Percentiles rank a stretch among this genome's conserved stretches.
Evolutionary conservation across 2,329 filamentous ascomycete genomes (phyloP).

Genomic region (Plectosphaerella cucumerina): DNA sequence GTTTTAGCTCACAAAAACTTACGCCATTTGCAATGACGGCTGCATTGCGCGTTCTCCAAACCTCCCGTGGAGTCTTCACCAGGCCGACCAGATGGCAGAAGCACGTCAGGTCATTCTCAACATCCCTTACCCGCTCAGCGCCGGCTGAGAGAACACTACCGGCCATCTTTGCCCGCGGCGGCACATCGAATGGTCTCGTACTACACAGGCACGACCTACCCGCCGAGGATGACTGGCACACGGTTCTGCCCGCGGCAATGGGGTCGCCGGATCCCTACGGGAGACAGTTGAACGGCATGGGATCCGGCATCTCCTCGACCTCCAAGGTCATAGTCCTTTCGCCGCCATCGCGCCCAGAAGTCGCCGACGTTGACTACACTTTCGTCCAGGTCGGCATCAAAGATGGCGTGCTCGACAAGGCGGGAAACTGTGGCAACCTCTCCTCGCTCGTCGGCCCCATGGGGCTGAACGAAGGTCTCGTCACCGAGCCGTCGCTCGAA

Average conservation of each 20-base stretch:
- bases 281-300: conserved; percentile 14
- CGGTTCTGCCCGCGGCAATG: conserved; percentile 20
- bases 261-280: conserved; percentile 17
- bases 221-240: conserved; percentile 24
- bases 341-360: conserved; percentile 27
- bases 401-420: conserved; percentile 49
- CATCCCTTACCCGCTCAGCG: not conserved
- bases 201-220: conserved; percentile 31
- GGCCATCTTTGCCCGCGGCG: conserved; percentile 32
- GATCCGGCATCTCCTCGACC: conserved; percentile 11
- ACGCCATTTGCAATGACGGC: too few relatives aligned
- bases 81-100: too few relatives aligned
- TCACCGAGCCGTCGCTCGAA: conserved; percentile 9
- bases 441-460: conserved; percentile 56
- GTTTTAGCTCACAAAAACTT: too few relatives aligned
- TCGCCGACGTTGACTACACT: conserved; percentile 55
- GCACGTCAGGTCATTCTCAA: too few relatives aligned
- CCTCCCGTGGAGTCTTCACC: too few relatives aligned
- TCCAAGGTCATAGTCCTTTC: conserved; percentile 57
- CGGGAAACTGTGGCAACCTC: conserved; percentile 62
- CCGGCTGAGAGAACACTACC: conserved; percentile 21
- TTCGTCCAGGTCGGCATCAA: conserved; percentile 59
- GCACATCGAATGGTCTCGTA: conserved; percentile 24
- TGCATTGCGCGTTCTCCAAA: too few relatives aligned
- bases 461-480: conserved; percentile 48